Evolutionary conservation across 768 basidiomycete genomes (phyloP), one percentile per base, ranked within the genome.

Genomic region (Ephemerocybe angulata): DNA sequence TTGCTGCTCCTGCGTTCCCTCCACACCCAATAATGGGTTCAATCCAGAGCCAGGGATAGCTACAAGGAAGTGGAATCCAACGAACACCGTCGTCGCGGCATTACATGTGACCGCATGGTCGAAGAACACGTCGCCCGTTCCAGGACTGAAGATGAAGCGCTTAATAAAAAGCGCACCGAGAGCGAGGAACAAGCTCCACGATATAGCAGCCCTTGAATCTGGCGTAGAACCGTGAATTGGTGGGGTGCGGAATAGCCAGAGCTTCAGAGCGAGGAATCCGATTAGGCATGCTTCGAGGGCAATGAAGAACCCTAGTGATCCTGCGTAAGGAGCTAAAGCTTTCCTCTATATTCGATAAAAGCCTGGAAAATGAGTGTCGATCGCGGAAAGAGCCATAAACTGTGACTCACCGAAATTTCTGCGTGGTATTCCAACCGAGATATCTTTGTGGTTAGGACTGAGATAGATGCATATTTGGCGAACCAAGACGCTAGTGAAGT

Each of bases 51-150:
- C n/a, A n/a, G n/a, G n/a, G n/a, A n/a, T n/a, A n/a, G 31, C 48
- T 12, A 35, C 21, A 5, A 50, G 30, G 30, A 30, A 50, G 21
- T 35, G 31, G 15, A 50, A 22, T 19, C 48, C 48, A 3, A 35
- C 31, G 15, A 35, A 50, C 24, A 50, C 8, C 1, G 48, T 50
- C 13, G 48, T 50, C 17, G 48, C 35, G 13, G 48, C 48, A 22
- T 50, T 50, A 22, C 48, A 50, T 19, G n/a, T 31, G 17, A 50
- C 19, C 2, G 48, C 48, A 29, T 50, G 48, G 48, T 50, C 48
- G n/a, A 50, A 50, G 24, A 50, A 50, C 2, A 50, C 30, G 21
- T 50, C 48, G 12, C 48, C 48, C 2, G 31, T 35, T 22, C 48
- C 48, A 24, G 31, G 8, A 15, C 48, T n/a, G 21, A n/a, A 4